phyloP scores from a whole-genome alignment of 2,329 filamentous ascomycete species.

The Hymenoscyphus fraxineus region DNA sequence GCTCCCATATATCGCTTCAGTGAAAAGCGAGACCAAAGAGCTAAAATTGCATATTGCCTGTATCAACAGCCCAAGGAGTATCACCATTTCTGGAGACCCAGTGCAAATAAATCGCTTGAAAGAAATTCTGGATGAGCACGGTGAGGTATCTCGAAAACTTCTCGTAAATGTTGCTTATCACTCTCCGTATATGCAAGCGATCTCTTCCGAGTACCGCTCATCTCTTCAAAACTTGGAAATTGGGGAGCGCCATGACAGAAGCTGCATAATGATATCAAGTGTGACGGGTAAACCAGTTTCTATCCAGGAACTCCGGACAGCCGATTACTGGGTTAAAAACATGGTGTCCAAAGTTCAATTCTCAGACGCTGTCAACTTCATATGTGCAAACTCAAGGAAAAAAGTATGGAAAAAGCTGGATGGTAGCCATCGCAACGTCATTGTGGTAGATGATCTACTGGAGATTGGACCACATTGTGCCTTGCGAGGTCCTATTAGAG shows the following conservation, averaged over 20 bases:
- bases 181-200: constrained; percentile 29
- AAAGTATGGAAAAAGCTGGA: no score
- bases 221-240: not conserved
- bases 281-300: not conserved
- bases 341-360: not conserved
- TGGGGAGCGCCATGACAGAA: not conserved
- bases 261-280: not conserved
- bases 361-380: not conserved
- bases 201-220: constrained; percentile 12
- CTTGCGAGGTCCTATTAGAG: constrained; percentile 2
- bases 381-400: no score
- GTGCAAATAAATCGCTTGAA: constrained; percentile 19
- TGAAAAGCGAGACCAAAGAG: not conserved
- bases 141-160: constrained; percentile 33
- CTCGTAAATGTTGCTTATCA: constrained; percentile 41
- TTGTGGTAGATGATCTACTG: not conserved
- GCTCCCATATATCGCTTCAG: not conserved
- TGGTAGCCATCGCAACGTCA: not conserved
- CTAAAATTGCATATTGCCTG: constrained; percentile 12
- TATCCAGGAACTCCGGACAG: not conserved
- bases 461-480: constrained; percentile 6
- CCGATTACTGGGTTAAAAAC: constrained; percentile 4
- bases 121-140: constrained; percentile 17
- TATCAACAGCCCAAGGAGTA: constrained; percentile 26
- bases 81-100: constrained; percentile 27